A percentile compares a stretch with the other conserved stretches of the same genome.
Conservation (phyloP, 345 rosid species). For the Sisymbrium irio region DNA sequence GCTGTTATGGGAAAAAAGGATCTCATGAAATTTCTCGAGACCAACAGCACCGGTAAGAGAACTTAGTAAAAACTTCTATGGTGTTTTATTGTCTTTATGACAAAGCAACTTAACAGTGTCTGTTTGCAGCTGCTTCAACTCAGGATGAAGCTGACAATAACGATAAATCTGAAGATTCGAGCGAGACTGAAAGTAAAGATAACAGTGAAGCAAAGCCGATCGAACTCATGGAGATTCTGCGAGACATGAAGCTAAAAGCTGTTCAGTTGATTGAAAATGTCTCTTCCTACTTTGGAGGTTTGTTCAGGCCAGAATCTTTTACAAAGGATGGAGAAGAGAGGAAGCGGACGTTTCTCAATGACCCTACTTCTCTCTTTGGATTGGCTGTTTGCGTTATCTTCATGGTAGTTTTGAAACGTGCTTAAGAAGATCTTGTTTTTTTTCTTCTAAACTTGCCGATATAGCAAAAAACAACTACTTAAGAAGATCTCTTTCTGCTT, state of each 20-base stretch:
- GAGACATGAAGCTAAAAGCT: constrained; percentile 49
- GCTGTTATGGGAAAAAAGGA: constrained; percentile 55
- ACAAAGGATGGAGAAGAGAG: constrained; percentile 40
- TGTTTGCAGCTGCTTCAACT: constrained; percentile 18
- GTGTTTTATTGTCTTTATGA: neutral
- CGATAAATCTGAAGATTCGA: constrained; percentile 33
- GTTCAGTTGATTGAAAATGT: constrained; percentile 50
- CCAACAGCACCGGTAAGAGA: constrained; percentile 44
- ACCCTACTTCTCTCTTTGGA: constrained; percentile 49
- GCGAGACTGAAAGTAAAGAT: constrained; percentile 22
- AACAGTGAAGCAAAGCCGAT: constrained; percentile 18
- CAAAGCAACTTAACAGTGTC: neutral
- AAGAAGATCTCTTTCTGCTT: neutral
- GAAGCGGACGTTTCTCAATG: constrained; percentile 27
- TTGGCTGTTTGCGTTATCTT: constrained; percentile 60
- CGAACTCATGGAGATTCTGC: constrained; percentile 27
- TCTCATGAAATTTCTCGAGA: constrained; percentile 44
- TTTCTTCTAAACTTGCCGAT: constrained; percentile 41
- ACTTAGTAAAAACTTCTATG: neutral
- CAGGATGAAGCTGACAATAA: constrained; percentile 26
- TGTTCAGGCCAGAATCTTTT: constrained; percentile 40
- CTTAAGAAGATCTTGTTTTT: constrained; percentile 9
- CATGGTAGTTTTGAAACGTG: constrained; percentile 63
- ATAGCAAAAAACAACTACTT: constrained; percentile 11
- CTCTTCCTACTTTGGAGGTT: constrained; percentile 46